These are phyloP conservation scores for Peterozyma xylosa DNA, from an alignment of 805 yeast species.

Conservation along the genomic window DNA sequence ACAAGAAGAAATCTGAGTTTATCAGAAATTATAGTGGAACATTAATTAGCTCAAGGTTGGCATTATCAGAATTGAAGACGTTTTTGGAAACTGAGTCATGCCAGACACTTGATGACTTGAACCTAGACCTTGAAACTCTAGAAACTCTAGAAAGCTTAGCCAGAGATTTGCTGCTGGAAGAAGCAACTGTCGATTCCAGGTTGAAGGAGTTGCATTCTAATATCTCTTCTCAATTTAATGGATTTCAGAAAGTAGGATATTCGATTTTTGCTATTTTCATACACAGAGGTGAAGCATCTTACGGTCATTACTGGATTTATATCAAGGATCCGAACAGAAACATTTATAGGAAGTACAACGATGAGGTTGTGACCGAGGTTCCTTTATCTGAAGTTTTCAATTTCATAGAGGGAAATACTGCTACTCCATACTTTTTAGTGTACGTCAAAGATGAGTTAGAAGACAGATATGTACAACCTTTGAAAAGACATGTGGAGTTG, in stretches of 20 bases:
- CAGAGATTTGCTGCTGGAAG: constrained; percentile 17
- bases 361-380: constrained; percentile 88
- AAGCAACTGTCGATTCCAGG: constrained; percentile 22
- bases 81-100: constrained; percentile 40
- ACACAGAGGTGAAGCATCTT: constrained; percentile 92
- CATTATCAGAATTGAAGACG: constrained; percentile 48
- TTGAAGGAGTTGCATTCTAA: constrained; percentile 36
- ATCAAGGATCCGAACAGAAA: constrained; percentile 66
- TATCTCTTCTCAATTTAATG: constrained; percentile 54
- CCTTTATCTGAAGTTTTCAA: constrained; percentile 58
- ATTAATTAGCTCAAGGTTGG: constrained; percentile 41
- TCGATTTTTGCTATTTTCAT: constrained; percentile 86
- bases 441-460: constrained; percentile 63
- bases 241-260: constrained; percentile 62
- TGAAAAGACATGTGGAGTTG: constrained; percentile 37
- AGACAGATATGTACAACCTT: constrained; percentile 51
- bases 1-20: constrained; percentile 33
- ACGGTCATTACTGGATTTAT: constrained; percentile 97
- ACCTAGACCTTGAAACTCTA: constrained; percentile 39
- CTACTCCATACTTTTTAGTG: constrained; percentile 90
- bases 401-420: constrained; percentile 62
- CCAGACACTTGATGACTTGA: constrained; percentile 30
- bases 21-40: constrained; percentile 34
- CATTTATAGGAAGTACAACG: constrained; percentile 85
- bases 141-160: constrained; percentile 38